Percentiles rank a stretch among this genome's conserved stretches.
These are phyloP conservation scores for Dacryopinax spathularia DNA, from an alignment of 768 basidiomycete species.

Conservation along the genomic window DNA sequence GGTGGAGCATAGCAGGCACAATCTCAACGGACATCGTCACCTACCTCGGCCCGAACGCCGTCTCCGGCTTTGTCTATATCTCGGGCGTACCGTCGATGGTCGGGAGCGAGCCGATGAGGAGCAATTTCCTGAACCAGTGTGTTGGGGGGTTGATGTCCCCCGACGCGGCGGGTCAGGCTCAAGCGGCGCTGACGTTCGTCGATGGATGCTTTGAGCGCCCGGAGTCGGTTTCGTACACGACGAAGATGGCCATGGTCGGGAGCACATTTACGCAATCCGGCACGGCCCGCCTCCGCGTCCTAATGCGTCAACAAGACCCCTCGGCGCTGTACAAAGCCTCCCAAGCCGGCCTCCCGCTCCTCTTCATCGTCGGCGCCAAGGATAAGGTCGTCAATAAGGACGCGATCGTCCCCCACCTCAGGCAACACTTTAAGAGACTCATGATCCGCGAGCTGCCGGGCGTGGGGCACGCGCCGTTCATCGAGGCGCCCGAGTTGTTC, in stretches of 20 bases:
- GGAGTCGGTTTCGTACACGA: not conserved
- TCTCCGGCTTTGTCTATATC: constrained; percentile 14
- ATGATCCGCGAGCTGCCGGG: constrained; percentile 11
- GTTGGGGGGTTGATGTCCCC: not conserved
- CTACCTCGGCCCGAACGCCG: constrained; percentile 14
- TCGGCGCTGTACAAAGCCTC: not conserved
- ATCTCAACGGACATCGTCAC: constrained; percentile 21
- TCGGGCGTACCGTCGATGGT: constrained; percentile 14
- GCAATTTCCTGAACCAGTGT: not conserved
- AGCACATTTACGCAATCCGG: not conserved
- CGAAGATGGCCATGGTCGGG: not conserved
- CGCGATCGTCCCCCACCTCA: constrained; percentile 17
- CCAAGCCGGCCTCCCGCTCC: constrained; percentile 15
- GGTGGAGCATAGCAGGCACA: constrained; percentile 23
- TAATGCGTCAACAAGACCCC: not conserved
- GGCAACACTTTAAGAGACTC: constrained; percentile 18
- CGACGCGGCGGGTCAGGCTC: not conserved
- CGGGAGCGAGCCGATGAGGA: not conserved
- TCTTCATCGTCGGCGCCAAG: constrained; percentile 19
- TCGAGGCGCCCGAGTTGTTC: not conserved
- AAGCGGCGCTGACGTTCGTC: not conserved
- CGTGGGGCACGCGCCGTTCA: not conserved
- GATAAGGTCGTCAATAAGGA: constrained; percentile 19
- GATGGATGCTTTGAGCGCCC: not conserved
- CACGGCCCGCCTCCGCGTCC: not conserved